Evolutionary conservation across 1,284 basidiomycete species (phyloP), one percentile per base, ranked within the genome.

Genomic region (Flammula alnicola): DNA sequence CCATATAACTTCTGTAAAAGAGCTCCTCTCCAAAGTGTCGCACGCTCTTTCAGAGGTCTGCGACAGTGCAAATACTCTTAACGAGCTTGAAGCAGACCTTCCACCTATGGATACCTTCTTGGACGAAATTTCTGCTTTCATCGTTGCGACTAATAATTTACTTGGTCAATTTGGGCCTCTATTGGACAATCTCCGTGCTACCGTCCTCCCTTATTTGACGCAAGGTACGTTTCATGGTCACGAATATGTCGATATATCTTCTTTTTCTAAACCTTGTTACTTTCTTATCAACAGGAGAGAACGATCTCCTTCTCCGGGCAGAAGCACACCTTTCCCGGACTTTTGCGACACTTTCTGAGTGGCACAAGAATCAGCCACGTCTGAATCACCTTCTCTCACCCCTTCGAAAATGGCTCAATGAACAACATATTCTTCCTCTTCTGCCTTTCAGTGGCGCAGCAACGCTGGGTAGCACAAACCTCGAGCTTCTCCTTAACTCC

Each of bases 401-500:
- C 0, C 63, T 82, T n/a, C 55, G 67, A 16, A 55, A 68, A 12
- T 83, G 84, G 80, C 66, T 86, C 4, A 52, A 56, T 25, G 58
- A 67, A 4, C 72, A 72, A 57, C 41, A 54, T 3, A 16, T 65
- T 17, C 49, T 57, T 5, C 31, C 55, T 7, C 38, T 66, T n/a
- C 31, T 35, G 19, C 32, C 47, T 23, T 23, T 32, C 14, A 32
- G 35, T 22, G 14, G 32, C 20, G 8, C 52, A 16, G 16, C 42
- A 29, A 8, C 48, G 35, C 36, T 32, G 14, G 46, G 55, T 19
- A 62, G 74, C 44, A 39, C 47, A 8, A 44, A 54, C 14, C 60
- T 69, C 3, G 70, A 79, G 40, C 26, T 54, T 9, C 61, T 90
- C 52, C 79, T 94, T 60, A 81, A 88, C 57, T 64, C 74, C 1